Base-by-base conservation (phyloP, 2,329 filamentous ascomycete species). In the Myriosclerotinia scirpicola region DNA sequence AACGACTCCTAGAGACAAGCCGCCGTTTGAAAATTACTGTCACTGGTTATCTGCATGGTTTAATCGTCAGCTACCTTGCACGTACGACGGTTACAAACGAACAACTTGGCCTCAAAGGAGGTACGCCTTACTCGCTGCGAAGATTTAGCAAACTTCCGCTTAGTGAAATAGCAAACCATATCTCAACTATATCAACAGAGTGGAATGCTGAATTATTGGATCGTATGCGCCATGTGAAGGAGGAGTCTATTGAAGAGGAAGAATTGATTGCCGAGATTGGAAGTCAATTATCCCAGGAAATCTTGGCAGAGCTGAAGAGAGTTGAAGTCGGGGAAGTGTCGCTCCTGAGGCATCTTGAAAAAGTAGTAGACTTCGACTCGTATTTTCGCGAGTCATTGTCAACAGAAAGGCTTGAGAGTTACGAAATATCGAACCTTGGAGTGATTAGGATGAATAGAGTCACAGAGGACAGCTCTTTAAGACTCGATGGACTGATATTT, bases 371-470 rank as follows among this genome's bases (percentile, higher is more conserved):
- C 5, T 11, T 38, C 1, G 44, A 38, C 7, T 15, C 30, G 7
- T 50, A 38, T 40, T 42, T 17, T 15, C 34, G 17, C 15, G 48
- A 30, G 17, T 17, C 15, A 22, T 9, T 63, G 15, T 54, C n/a
- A 3, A 12, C 34, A 11, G 34, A 11, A 8, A 26, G 48, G 0
- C 40, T 15, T 2, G 46, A 52, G 34, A 63, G 22, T 1, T 74
- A 73, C 36, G 73, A 74, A 48, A n/a, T 73, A 9, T 73, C 70
- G 2, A 74, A 74, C 66, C 54, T 74, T 2, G 73, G 73, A 9
- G 54, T 70, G 40, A 62, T 72, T 0, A 55, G 67, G n/a, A 22
- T 70, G 17, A 63, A 63, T 9, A 8, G 12, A 7, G 48, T 30
- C 15, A n/a, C 48, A 0, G 2, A n/a, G n/a, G 36, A 30, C 3